A percentile compares a stretch with the other conserved stretches of the same genome.
These are phyloP conservation scores for Salmacisia buchloeana DNA, from an alignment of 1,284 basidiomycete genomes.

Conservation along the genomic window DNA sequence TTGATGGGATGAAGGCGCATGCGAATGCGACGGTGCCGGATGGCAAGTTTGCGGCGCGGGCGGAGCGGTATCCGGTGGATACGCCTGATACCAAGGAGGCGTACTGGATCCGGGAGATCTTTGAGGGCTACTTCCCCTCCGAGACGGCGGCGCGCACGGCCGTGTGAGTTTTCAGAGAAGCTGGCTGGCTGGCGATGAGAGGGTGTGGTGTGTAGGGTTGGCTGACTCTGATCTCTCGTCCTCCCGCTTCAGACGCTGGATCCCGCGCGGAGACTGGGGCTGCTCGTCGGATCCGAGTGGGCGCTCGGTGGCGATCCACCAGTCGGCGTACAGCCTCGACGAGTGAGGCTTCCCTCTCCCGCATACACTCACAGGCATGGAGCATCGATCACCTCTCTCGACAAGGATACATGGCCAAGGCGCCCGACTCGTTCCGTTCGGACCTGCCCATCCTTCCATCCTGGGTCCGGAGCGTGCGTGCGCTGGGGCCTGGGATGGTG, in stretches of 20 bases:
- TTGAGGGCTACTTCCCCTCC: slow-evolving; percentile 70
- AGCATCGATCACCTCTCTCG: too few species aligned
- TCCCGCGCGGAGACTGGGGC: slow-evolving; percentile 92
- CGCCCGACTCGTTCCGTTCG: too few species aligned
- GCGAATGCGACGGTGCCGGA: slow-evolving; percentile 72
- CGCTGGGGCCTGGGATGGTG: too few species aligned
- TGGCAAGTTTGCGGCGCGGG: slow-evolving; percentile 69
- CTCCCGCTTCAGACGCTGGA: slow-evolving; percentile 57
- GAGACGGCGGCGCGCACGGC: slow-evolving; percentile 85
- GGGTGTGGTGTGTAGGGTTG: neutral
- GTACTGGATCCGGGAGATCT: slow-evolving; percentile 88
- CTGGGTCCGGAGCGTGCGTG: too few species aligned
- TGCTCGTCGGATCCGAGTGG: slow-evolving; percentile 91
- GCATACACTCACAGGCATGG: neutral
- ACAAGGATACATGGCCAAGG: too few species aligned
- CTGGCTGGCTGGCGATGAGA: slow-evolving; percentile 20
- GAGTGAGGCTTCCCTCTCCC: neutral
- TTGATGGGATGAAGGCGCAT: slow-evolving; percentile 95
- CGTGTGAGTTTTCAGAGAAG: slow-evolving; percentile 61
- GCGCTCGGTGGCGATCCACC: slow-evolving; percentile 89
- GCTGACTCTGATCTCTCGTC: neutral
- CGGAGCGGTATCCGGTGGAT: slow-evolving; percentile 71
- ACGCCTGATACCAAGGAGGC: slow-evolving; percentile 97
- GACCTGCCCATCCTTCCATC: too few species aligned
- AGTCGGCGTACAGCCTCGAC: slow-evolving; percentile 67